Base-by-base conservation (phyloP, 1,284 basidiomycete genomes). In the Heterobasidion occidentale region DNA sequence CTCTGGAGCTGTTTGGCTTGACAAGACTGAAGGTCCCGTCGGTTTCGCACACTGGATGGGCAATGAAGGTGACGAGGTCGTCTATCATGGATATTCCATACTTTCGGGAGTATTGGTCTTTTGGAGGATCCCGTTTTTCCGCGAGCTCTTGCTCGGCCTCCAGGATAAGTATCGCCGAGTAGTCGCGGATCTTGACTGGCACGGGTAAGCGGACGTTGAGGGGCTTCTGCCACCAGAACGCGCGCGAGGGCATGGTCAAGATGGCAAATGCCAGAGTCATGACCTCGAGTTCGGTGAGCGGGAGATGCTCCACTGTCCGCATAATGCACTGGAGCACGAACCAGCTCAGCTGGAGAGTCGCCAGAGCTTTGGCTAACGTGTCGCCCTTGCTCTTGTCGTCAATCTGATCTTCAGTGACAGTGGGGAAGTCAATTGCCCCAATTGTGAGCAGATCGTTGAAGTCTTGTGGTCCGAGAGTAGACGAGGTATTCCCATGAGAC, bases 331-430 rank as follows among this genome's bases (percentile, higher is more conserved):
- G 66, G 17, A 60, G 19, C 45, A 60, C 52, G 53, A 68, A 68
- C 64, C 65, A 69, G 5, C 57, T 15, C n/a, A 58, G 60, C 52
- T 69, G 68, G 7, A 59, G n/a, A 36, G 65, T 42, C 7, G 63
- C 61, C 34, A 68, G 19, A 2, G 51, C 55, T 50, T 66, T 67
- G 9, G 59, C 46, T 2, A 69, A 44, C 8, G 48, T 54, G 54
- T 67, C 64, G 1, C 61, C 58, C 56, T 67, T 64, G 57, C 64
- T 63, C 34, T 56, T 58, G 42, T 66, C 66, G n/a, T 52, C 14
- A 17, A 68, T 63, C 27, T 64, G 59, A 11, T 56, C 50, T n/a
- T 27, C 53, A 4, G 61, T 56, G 19, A 64, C 46, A 15, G 58
- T 59, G 3, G 61, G 60, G 42, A 64, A 42, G 35, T 59, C 27